Evolutionary conservation across 2,329 filamentous ascomycete genomes (phyloP).

Genomic region (Talaromyces sp.): DNA sequence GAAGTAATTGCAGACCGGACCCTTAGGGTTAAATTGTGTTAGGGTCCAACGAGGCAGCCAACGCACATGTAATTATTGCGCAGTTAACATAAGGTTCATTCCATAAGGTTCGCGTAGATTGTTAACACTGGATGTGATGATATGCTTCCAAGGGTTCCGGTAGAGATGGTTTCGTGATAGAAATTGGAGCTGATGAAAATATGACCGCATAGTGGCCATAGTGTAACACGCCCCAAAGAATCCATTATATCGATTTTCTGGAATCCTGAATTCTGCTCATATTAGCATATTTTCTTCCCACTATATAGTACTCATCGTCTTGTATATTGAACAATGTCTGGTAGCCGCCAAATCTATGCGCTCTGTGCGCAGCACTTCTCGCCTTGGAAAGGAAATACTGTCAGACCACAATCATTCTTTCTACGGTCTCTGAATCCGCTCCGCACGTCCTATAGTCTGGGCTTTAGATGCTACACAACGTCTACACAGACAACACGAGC

Average conservation of each 20-base stretch:
- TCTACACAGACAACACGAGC: not conserved
- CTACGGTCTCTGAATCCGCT: not conserved
- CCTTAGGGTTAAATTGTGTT: not conserved
- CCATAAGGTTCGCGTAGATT: not conserved
- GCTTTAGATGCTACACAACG: not conserved
- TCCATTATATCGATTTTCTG: not conserved
- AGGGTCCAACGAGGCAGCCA: not conserved
- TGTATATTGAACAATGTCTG: conserved; percentile 1
- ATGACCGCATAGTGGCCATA: conserved; percentile 13
- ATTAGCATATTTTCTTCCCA: too few species aligned
- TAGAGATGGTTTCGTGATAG: not conserved
- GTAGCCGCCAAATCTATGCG: conserved; percentile 6
- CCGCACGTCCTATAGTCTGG: not conserved
- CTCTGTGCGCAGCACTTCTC: conserved; percentile 2
- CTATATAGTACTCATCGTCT: not conserved
- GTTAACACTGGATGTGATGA: not conserved
- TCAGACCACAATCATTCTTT: not conserved
- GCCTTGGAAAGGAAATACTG: not conserved
- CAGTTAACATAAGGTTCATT: not conserved
- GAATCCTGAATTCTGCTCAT: not conserved
- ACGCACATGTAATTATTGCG: not conserved
- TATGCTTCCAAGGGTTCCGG: not conserved
- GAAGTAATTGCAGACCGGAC: not conserved
- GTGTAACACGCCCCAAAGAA: not conserved
- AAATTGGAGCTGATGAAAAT: conserved; percentile 10